Base-by-base conservation (phyloP, 495 filamentous ascomycete species). In the Cetradonia linearis region DNA sequence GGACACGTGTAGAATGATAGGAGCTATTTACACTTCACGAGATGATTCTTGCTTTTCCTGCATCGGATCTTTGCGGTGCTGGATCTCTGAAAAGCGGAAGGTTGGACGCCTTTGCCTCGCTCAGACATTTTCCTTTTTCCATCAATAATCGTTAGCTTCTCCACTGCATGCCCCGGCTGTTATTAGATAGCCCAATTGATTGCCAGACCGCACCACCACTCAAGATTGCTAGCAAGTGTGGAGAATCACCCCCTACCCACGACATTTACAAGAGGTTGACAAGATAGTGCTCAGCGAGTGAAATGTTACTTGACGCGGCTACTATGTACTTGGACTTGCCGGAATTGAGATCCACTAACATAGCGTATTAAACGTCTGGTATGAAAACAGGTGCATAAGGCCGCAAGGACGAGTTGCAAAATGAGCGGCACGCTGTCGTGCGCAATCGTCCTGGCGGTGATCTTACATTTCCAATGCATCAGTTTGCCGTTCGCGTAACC, bases 401-500 rank as follows among this genome's bases (percentile, higher is more conserved):
- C 16, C 1, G 36, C 57, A 5, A 50, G 57, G 9, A 84, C 63
- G 60, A 83, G 84, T 1, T 78, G 71, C 14, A 86, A 61, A 0
- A 85, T 71, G 1, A 86, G 67, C 0, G 79, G 81, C 0, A 74
- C 78, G 1, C 74, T 74, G 0, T 83, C 66, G 42, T 72, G 73
- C 0, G 74, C 70, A 56, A 67, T 56, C 8, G 63, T 48, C 36
- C 65, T 67, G 6, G 77, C 77, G 7, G 72, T 66, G 9, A 69
- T 66, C 20, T 71, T 69, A 65, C 76, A 81, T 57, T 78, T 78
- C 27, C 64, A 64, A 58, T 80, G 78, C 62, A 80, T 60, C 68
- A 95, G 87, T 70, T 93, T 89, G 61, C 92, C 92, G 69, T 91
- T 89, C 63, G 88, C 84, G 62, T 95, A 85, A 44, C 89, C 87